Percentiles rank a stretch among this genome's conserved stretches.
These are phyloP conservation scores for Allomyces arbusculus DNA, from an alignment of 192 early-diverging fungal genomes.

Conservation along the genomic window DNA sequence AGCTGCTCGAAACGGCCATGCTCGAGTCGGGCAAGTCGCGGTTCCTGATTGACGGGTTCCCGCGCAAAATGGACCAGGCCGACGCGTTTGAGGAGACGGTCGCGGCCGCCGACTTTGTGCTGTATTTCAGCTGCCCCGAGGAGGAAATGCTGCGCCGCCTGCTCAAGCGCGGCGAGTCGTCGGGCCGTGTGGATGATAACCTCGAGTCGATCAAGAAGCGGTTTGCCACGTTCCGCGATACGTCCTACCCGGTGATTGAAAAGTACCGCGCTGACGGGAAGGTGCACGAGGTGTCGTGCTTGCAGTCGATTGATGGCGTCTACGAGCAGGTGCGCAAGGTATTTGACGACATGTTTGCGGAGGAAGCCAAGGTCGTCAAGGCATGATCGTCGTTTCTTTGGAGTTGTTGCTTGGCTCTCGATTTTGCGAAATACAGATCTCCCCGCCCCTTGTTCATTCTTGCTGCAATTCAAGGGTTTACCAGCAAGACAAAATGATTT, in stretches of 20 bases:
- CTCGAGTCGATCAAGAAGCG: conserved; percentile 89
- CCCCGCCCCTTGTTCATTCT: too few species aligned
- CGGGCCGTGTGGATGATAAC: conserved; percentile 85
- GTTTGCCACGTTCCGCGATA: conserved; percentile 67
- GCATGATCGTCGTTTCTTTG: too few species aligned
- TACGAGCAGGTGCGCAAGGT: not conserved
- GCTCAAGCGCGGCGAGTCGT: conserved; percentile 82
- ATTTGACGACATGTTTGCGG: not conserved
- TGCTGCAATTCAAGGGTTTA: too few species aligned
- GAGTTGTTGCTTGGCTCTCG: too few species aligned
- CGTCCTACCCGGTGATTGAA: conserved; percentile 78
- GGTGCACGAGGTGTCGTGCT: not conserved
- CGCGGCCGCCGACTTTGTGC: conserved; percentile 42
- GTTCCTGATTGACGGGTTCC: conserved; percentile 97
- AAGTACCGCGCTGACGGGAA: conserved; percentile 19
- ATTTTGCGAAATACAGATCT: too few species aligned
- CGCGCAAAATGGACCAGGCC: conserved; percentile 81
- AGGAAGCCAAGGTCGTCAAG: not conserved
- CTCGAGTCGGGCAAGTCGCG: conserved; percentile 30
- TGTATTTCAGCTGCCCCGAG: conserved; percentile 94
- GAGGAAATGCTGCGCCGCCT: conserved; percentile 73
- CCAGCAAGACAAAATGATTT: too few species aligned
- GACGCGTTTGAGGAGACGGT: conserved; percentile 75
- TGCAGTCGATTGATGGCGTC: not conserved
- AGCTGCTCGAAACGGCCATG: conserved; percentile 78